Evolutionary conservation across 2,329 filamentous ascomycete genomes (phyloP).

Genomic region (Cadophora sp.): DNA sequence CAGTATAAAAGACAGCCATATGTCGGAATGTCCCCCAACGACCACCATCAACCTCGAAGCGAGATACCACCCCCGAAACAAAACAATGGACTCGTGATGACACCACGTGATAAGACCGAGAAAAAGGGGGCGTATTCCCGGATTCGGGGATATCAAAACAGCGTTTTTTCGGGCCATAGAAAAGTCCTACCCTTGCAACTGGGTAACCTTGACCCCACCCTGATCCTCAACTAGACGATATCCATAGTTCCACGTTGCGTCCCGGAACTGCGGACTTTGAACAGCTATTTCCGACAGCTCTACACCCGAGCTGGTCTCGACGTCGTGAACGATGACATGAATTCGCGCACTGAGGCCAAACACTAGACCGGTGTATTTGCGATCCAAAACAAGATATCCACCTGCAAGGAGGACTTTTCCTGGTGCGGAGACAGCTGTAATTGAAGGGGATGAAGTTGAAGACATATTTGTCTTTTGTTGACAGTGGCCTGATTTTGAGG

Average conservation of each 20-base stretch:
- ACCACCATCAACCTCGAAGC: background rate
- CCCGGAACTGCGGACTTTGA: conserved; percentile 87
- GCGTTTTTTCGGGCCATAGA: conserved; percentile 8
- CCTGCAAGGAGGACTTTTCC: conserved; percentile 96
- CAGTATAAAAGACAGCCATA: background rate
- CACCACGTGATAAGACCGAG: conserved; percentile 29
- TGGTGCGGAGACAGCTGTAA: conserved; percentile 75
- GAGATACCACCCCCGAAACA: background rate
- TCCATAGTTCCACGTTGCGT: conserved; percentile 87
- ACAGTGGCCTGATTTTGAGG: conserved; percentile 16
- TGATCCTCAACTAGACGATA: conserved; percentile 73
- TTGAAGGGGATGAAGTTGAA: conserved; percentile 5
- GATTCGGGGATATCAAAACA: conserved; percentile 10
- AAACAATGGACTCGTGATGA: conserved; percentile 4
- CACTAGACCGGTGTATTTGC: conserved; percentile 79
- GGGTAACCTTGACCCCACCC: conserved; percentile 82
- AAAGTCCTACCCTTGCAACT: conserved; percentile 69
- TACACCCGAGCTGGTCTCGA: conserved; percentile 67
- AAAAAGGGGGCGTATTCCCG: conserved; percentile 10
- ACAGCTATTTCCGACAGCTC: conserved; percentile 79
- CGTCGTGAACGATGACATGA: conserved; percentile 65
- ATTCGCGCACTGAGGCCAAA: conserved; percentile 72
- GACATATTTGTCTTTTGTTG: conserved; percentile 4
- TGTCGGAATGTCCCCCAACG: background rate
- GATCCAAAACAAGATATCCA: conserved; percentile 93